Conservation (phyloP, 768 basidiomycete genomes). For the Leccinum aurantiacum region DNA sequence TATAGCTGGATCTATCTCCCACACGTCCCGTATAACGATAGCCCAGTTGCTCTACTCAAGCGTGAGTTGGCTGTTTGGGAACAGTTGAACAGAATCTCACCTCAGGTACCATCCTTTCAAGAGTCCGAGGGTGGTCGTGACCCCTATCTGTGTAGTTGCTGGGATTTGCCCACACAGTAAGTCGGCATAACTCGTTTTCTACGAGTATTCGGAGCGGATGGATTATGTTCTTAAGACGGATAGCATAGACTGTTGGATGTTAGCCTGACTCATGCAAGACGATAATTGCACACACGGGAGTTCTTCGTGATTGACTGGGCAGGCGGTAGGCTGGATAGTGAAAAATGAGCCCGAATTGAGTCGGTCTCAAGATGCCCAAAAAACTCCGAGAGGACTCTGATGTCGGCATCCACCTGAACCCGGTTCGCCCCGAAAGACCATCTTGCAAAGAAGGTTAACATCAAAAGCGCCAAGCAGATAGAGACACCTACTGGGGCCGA, state of each 20-base stretch:
- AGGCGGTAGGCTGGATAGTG: constrained; percentile 63
- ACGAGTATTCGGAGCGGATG: constrained; percentile 79
- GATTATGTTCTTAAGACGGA: constrained; percentile 64
- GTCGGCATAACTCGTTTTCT: constrained; percentile 85
- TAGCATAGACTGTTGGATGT: constrained; percentile 48
- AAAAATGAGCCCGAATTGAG: constrained; percentile 53
- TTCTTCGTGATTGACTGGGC: constrained; percentile 44
- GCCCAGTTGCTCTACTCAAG: constrained; percentile 59
- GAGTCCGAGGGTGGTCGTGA: constrained; percentile 52
- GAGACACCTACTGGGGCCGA: constrained; percentile 75
- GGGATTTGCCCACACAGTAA: constrained; percentile 91
- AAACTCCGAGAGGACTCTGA: constrained; percentile 86
- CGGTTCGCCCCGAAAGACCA: constrained; percentile 97
- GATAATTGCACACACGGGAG: constrained; percentile 37
- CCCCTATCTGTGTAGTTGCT: constrained; percentile 73
- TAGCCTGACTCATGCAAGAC: constrained; percentile 1
- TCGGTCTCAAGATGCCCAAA: constrained; percentile 75
- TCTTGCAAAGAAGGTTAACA: constrained; percentile 40
- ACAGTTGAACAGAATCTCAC: constrained; percentile 39
- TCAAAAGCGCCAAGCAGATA: not conserved
- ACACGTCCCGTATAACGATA: constrained; percentile 65
- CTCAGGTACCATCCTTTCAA: constrained; percentile 60
- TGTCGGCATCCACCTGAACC: constrained; percentile 85
- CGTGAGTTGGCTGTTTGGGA: constrained; percentile 5
- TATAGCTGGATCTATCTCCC: constrained; percentile 82